Evolutionary conservation across 768 basidiomycete species (phyloP), one percentile per base, ranked within the genome.

Genomic region (Hygrophorus pudorinus): DNA sequence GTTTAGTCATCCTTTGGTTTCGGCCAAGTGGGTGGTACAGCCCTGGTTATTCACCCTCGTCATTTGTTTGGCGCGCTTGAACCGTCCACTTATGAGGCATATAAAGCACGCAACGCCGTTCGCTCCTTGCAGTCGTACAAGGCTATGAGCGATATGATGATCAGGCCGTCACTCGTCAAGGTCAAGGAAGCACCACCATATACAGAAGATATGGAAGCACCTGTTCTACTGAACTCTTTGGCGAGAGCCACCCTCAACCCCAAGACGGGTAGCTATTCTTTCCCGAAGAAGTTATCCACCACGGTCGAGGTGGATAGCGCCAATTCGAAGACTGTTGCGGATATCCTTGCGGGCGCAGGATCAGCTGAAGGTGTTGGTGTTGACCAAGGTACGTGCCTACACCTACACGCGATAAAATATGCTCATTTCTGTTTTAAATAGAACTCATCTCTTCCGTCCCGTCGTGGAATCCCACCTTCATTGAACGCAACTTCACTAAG

Each of bases 11-110:
- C 89, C 11, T 94, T 94, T 65, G 94, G 96, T 51, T 98, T 98
- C 70, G 93, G 96, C 55, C 96, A 97, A 76, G 94, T 97, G 49
- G 96, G 96, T 42, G 96, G 96, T 44, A 86, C 80, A 45, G 86
- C 82, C 35, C 73, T 93, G 51, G 70, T 97, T 55, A 59, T 98
- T 40, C 83, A 98, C 60, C 93, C 96, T 49, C 85, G 89, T 52
- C 89, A 88, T 66, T 73, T 96, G 50, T 80, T 93, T 51, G 94
- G 84, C 32, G 73, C 85, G 8, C 67, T 97, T 30, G 80, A 91
- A 48, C 78, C 88, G 1, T 70, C 76, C n/a, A 62, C 71, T 48
- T 93, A 92, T 54, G 76, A 79, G 41, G 65, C 69, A n/a, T 98
- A 99, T 71, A 75, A 71, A 61, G 61, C 59, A 47, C 80, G 73